Evolutionary conservation across 1,284 basidiomycete species (phyloP), one percentile per base, ranked within the genome.

Genomic region (Cerrena zonata): DNA sequence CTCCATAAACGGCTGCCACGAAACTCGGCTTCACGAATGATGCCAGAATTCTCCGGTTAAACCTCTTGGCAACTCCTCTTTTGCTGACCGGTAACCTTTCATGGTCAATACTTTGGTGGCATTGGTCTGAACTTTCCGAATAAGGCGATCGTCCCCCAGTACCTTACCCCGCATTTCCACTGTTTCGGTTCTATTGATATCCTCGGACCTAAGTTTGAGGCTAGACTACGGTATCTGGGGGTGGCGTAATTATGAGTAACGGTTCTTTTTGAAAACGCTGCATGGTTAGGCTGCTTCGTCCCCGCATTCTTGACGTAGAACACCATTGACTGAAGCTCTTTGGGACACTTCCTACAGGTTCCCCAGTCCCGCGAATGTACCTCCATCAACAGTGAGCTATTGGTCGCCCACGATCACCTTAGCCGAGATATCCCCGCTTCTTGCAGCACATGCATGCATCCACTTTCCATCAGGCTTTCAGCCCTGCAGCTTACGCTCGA

Each of bases 101-200:
- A 34, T 34, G 7, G 7, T 34, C 30, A 34, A 7, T 34, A 34
- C 15, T 15, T 34, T 34, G n/a, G n/a, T n/a, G n/a, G n/a, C n/a
- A n/a, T n/a, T 36, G 39, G 39, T 41, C n/a, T 18, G 18, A 7
- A 10, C 39, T 22, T 41, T 41, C 39, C 39, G 10, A 18, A 41
- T 41, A 5, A n/a, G 18, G 39, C 39, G 39, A 18, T 41, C 26
- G 21, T 48, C 36, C 47, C 47, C 47, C 47, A 48, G 47, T 48
- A 24, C 47, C 47, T 48, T 40, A 48, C 47, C 47, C 36, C 47
- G 26, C 47, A 47, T 48, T 39, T 26, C 24, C 47, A 41, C 19
- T 26, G 47, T 48, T 41, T 26, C 19, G 23, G 47, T 3, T 24
- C 30, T 38, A 39, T 39, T 27, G 22, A 36, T 23, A 27, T 38